Base-by-base conservation (phyloP, 192 early-diverging fungal genomes). In the Linnemannia elongata region DNA sequence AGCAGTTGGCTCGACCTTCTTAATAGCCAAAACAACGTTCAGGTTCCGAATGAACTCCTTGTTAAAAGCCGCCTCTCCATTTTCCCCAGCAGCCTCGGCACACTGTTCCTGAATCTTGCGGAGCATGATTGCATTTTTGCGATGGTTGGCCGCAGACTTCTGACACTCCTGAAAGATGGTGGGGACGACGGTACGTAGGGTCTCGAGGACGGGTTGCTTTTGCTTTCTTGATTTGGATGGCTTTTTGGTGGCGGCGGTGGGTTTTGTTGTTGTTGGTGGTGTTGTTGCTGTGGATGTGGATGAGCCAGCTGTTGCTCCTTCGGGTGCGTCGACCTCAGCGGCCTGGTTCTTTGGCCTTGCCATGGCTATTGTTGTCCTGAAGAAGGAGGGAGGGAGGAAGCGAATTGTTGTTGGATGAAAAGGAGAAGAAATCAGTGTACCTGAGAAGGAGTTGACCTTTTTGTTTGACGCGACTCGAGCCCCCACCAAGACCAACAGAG, bases 31-130 rank as follows among this genome's bases (percentile, higher is more conserved):
- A 9, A 97, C 89, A 45, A 94, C 96, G 85, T 95, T 95, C 18
- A 97, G 87, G 85, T 96, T 96, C 74, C 94, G 91, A n/a, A 94
- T 89, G 81, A 96, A 92, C 85, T 96, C 95, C 41, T 93, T 84
- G 74, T 94, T 94, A 85, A 97, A 94, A 22, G 88, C 90, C n/a
- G 83, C 81, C 76, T 97, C 96, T 39, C 93, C 94, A 9, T 57
- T 82, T 22, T 91, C 75, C 0, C 22, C 88, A 76, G 72, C 89
- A 80, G 41, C 74, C 78, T 84, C 80, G 35, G 90, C 87, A 69
- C 93, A 93, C 36, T 92, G 87, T 44, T 88, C 75, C 82, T 96
- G 96, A 57, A 96, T 87, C 81, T 96, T 97, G 83, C 93, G 91
- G 6, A 97, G 89, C 41, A 93, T 91, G 47, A 94, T 91, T n/a